Base-by-base conservation (phyloP, 2,329 filamentous ascomycete genomes). In the Gliomastix tumulicola region DNA sequence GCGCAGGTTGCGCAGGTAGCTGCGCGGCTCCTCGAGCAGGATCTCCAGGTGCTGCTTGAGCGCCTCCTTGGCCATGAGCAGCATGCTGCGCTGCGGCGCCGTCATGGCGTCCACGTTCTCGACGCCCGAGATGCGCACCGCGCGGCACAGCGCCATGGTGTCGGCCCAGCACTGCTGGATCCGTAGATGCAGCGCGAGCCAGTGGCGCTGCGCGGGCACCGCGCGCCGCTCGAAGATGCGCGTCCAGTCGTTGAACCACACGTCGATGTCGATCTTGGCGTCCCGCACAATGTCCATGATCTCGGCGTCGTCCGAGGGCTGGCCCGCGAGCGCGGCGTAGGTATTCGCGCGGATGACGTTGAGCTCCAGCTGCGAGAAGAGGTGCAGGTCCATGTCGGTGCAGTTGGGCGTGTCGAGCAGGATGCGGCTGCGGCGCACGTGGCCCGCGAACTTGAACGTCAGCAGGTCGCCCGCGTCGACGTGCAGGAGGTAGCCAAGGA, bases 81-180 rank as follows among this genome's bases (percentile, higher is more conserved):
- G 61, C 30, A 74, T 62, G 4, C 60, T 57, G 11, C 57, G 59
- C 45, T 74, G 69, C 2, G 62, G 54, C 0, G 60, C 47, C 0
- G 66, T 68, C 69, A 76, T 74, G 4, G 69, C 54, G 5, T 50
- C 48, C 30, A 54, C 50, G 23, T 54, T 48, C 30, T 54, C 50
- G 2, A 52, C 46, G 6, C 50, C 50, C 6, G 48, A 45, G 13
- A 59, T 57, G 30, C 67, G 63, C 1, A 75, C 49, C 0, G 69
- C 71, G 46, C 70, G 68, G 32, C 71, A 68, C 39, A 71, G 56
- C 1, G 71, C 59, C 47, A 72, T 73, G 30, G 69, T 66, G 13
- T 70, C 60, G 2, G 68, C 65, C 71, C 71, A 76, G 42, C 69
- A 68, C 40, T 64, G 63, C 44, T 76, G 71, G 0, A 76, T 65